Evolutionary conservation across 2,329 filamentous ascomycete genomes (phyloP), one percentile per base, ranked within the genome.

Genomic region (Penicillium sp.): DNA sequence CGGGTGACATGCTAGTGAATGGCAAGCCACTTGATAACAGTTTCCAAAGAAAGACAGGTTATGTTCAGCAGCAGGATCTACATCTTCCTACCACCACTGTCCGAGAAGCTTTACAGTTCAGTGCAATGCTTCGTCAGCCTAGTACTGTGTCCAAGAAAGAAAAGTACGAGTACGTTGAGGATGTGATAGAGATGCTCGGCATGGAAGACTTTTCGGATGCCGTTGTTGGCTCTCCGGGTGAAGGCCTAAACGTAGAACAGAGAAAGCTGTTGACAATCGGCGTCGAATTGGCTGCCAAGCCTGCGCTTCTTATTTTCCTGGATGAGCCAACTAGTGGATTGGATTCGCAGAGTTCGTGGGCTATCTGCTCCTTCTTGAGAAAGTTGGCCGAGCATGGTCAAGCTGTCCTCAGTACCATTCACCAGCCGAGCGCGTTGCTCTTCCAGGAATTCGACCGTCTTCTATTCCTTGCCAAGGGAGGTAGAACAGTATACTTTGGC

Each of bases 321-420:
- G 93, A 97, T 67, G 93, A 97, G 72, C 93, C 93, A 7, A 96
- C 93, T 1, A 96, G 91, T 43, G 93, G 93, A 74, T 82, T 96
- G 5, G 93, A 96, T 72, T 90, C 87, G 58, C 91, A 96, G 74
- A 95, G 90, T 4, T 92, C 91, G 0, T 96, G 90, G 91, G 88
- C 90, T 58, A 96, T 96, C 69, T 82, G 90, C 46, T 86, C 90
- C 65, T 84, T 96, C n/a, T 81, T 97, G 43, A 87, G 93, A 74
- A 96, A 95, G 77, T 81, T 96, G 22, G 90, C 91, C 67, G 90
- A 93, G 73, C 88, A 86, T 60, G 92, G 93, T 13, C 90, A 95
- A 72, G 91, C 93, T 49, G 89, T 96, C 71, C 85, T 96, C 11
- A 96, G 91, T 75, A 96, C 93, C 0, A 96, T 96, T 61, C 93